phyloP scores from a whole-genome alignment of 257 asterid genomes.

The Anisodus tanguticus region DNA sequence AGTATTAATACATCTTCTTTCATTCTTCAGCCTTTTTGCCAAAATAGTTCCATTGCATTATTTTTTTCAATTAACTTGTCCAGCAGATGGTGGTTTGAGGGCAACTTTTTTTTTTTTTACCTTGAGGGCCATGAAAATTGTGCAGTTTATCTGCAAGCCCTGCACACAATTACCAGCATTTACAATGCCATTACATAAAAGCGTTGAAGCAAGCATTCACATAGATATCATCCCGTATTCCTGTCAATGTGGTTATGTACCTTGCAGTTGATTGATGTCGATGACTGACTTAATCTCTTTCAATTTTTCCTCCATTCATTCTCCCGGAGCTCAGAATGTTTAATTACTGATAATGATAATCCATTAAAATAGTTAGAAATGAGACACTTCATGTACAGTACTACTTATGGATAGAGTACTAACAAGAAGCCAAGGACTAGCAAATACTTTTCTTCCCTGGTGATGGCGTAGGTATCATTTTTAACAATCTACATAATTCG shows the following conservation, averaged over 20 bases:
- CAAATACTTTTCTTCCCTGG: not conserved
- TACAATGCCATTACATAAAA: not conserved
- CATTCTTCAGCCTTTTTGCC: constrained; percentile 15
- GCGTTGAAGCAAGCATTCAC: not conserved
- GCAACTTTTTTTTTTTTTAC: not conserved
- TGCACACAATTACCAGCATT: constrained; percentile 6
- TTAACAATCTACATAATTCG: not conserved
- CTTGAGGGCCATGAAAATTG: not conserved
- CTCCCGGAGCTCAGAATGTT: not conserved
- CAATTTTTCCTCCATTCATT: not conserved
- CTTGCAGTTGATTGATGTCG: not conserved
- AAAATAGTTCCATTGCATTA: constrained; percentile 20
- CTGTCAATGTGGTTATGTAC: not conserved
- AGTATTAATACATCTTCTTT: constrained; percentile 3
- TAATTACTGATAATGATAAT: not conserved
- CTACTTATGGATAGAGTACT: not conserved
- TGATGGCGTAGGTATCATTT: not conserved
- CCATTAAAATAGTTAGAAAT: not conserved
- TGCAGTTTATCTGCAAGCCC: not conserved
- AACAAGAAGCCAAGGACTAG: not conserved
- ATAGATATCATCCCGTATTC: not conserved
- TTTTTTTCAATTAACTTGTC: not conserved
- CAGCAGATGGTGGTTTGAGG: not conserved
- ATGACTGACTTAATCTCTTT: not conserved
- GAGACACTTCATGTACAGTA: not conserved